Base-by-base conservation (phyloP, 371 early-diverging fungal genomes). In the Mortierella sp. region DNA sequence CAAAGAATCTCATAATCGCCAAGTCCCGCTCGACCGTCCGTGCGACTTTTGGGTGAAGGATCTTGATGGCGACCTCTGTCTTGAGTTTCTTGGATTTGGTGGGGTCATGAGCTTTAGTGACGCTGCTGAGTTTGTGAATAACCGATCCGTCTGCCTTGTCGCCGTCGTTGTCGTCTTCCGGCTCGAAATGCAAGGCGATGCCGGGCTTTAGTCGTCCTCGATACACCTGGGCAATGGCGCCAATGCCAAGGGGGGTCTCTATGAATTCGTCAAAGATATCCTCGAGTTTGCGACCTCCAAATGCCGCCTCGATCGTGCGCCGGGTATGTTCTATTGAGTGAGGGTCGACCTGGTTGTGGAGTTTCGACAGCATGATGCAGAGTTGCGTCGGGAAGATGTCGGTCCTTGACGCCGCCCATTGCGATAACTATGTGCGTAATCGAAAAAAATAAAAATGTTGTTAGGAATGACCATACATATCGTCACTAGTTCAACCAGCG, bases 171-270 rank as follows among this genome's bases (percentile, higher is more conserved):
- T 66, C 47, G 26, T 80, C 75, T 5, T 74, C 72, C 0, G 71
- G 72, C 26, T 83, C 79, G 29, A 83, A 83, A 45, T 83, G 84
- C 34, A 88, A 48, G 4, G 90, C 80, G 31, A 90, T 83, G 1
- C 87, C 79, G 0, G 90, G 92, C 52, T 85, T 87, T 7, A 95
- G 78, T 50, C 89, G 87, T 22, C 94, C 95, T 40, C 91, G 81
- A 76, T 94, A 91, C 72, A 98, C 99, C 87, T 98, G 99, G 0
- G 98, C 97, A 79, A 99, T 97, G 7, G 98, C 97, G 1, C 99
- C 99, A 11, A 96, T 95, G 0, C 99, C 99, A 6, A 98, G 88
- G 0, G 97, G 97, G 0, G 77, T 85, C 40, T 88, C 86, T 26
- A 95, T 92, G 70, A 97, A 92, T 41, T 87, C 87, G 39, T 91